These are phyloP conservation scores for Neurospora pannonica DNA, from an alignment of 495 filamentous ascomycete species.

Conservation along the genomic window DNA sequence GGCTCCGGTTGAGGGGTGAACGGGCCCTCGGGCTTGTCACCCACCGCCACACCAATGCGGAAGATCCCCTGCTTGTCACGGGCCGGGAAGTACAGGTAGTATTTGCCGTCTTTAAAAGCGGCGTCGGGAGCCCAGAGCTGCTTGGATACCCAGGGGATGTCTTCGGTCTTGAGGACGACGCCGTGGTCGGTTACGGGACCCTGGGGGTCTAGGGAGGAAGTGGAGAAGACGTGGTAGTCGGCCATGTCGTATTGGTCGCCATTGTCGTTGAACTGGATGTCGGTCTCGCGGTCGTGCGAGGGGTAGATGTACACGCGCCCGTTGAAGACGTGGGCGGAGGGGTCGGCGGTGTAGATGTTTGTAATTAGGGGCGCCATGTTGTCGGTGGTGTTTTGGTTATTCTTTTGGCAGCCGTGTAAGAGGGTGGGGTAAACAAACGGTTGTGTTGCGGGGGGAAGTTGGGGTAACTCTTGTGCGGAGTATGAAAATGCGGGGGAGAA, in stretches of 20 bases:
- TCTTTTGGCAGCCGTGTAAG: too few species aligned
- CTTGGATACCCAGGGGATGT: constrained; percentile 55
- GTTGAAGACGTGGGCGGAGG: constrained; percentile 57
- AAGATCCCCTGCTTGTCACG: constrained; percentile 51
- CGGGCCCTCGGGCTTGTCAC: constrained; percentile 45
- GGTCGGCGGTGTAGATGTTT: constrained; percentile 61
- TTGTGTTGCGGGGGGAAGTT: background rate
- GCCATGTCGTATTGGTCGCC: constrained; percentile 77
- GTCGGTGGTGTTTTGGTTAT: constrained; percentile 1
- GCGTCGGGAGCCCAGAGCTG: constrained; percentile 60
- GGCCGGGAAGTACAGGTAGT: constrained; percentile 57
- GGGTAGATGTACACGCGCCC: constrained; percentile 56
- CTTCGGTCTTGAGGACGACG: constrained; percentile 40
- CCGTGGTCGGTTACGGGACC: constrained; percentile 50
- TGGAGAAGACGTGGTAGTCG: constrained; percentile 58
- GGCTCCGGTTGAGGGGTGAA: constrained; percentile 48
- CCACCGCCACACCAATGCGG: constrained; percentile 53
- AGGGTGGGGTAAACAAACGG: background rate
- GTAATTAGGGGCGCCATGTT: constrained; percentile 47
- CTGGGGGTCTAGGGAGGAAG: constrained; percentile 35
- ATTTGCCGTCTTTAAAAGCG: constrained; percentile 48
- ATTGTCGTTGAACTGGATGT: constrained; percentile 62
- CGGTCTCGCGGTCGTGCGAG: constrained; percentile 53
- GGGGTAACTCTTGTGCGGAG: background rate
- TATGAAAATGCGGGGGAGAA: background rate